These are phyloP conservation scores for Nakaseomyces delphensis DNA, from an alignment of 1,139 yeast species.

Conservation along the genomic window DNA sequence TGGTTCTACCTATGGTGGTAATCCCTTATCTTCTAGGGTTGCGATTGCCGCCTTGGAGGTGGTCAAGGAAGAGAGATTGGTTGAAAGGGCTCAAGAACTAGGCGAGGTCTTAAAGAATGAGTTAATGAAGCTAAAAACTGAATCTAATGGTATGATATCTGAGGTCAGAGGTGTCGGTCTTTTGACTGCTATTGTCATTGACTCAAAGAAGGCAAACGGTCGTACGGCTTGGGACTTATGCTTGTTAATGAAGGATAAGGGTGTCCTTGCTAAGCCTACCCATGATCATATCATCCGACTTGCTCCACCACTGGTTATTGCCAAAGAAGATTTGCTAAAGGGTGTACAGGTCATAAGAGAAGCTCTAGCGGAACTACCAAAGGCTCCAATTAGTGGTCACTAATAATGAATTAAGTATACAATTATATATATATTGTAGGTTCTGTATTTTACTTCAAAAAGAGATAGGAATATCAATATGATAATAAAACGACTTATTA, in stretches of 20 bases:
- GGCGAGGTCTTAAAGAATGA: slow-evolving; percentile 68
- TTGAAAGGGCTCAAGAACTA: slow-evolving; percentile 62
- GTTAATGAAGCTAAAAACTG: slow-evolving; percentile 50
- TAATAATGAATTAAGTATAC: background rate
- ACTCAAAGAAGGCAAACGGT: slow-evolving; percentile 73
- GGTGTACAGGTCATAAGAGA: slow-evolving; percentile 60
- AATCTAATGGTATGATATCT: slow-evolving; percentile 63
- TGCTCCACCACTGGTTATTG: slow-evolving; percentile 91
- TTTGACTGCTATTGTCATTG: slow-evolving; percentile 85
- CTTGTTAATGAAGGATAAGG: slow-evolving; percentile 76
- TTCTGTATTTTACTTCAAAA: too few species aligned
- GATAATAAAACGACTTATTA: too few species aligned
- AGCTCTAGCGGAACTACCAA: slow-evolving; percentile 7
- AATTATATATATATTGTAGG: background rate
- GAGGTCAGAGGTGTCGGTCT: slow-evolving; percentile 93
- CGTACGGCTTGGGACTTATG: slow-evolving; percentile 96
- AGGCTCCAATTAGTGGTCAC: slow-evolving; percentile 10
- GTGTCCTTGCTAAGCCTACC: slow-evolving; percentile 93
- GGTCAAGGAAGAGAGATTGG: slow-evolving; percentile 77
- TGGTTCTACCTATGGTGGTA: slow-evolving; percentile 98
- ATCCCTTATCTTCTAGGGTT: slow-evolving; percentile 88
- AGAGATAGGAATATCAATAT: too few species aligned
- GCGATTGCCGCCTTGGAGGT: slow-evolving; percentile 93
- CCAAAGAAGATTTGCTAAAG: slow-evolving; percentile 73
- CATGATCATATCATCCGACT: slow-evolving; percentile 92